Evolutionary conservation across 1,139 yeast species (phyloP).

Genomic region (Hemisphaericaspora xylanilytica): DNA sequence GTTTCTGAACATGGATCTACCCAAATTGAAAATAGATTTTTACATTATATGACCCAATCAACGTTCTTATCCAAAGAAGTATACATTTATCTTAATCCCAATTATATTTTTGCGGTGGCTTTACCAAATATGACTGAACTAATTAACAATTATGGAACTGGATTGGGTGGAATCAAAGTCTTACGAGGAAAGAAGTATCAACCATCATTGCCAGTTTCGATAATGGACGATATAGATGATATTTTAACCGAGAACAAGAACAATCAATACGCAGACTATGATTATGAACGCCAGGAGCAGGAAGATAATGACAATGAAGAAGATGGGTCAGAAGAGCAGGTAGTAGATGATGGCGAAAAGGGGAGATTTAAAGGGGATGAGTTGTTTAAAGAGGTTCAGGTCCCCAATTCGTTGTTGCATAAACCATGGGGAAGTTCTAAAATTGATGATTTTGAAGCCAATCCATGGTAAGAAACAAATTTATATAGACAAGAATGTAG

Average conservation of each 20-base stretch:
- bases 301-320: slow-evolving; percentile 16
- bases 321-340: slow-evolving; percentile 12
- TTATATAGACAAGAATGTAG: neutral
- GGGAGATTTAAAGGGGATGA: slow-evolving; percentile 42
- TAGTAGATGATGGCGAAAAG: slow-evolving; percentile 6
- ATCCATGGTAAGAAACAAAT: slow-evolving; percentile 42
- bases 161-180: slow-evolving; percentile 51
- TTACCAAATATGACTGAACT: slow-evolving; percentile 62
- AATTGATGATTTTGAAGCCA: slow-evolving; percentile 39
- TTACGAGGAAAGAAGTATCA: slow-evolving; percentile 50
- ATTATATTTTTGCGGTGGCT: slow-evolving; percentile 48
- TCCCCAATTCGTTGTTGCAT: slow-evolving; percentile 53
- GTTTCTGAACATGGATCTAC: slow-evolving; percentile 39
- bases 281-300: slow-evolving; percentile 27
- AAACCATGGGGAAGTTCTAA: slow-evolving; percentile 48
- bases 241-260: slow-evolving; percentile 37
- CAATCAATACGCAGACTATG: slow-evolving; percentile 31
- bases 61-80: slow-evolving; percentile 40
- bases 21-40: slow-evolving; percentile 31
- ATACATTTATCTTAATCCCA: slow-evolving; percentile 49
- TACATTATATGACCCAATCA: slow-evolving; percentile 45
- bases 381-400: slow-evolving; percentile 47
- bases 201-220: slow-evolving; percentile 59
- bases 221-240: slow-evolving; percentile 64
- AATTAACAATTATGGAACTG: slow-evolving; percentile 60